A percentile compares a stretch with the other conserved stretches of the same genome.
phyloP scores from a whole-genome alignment of 768 basidiomycete genomes.

The Zangia roseola region DNA sequence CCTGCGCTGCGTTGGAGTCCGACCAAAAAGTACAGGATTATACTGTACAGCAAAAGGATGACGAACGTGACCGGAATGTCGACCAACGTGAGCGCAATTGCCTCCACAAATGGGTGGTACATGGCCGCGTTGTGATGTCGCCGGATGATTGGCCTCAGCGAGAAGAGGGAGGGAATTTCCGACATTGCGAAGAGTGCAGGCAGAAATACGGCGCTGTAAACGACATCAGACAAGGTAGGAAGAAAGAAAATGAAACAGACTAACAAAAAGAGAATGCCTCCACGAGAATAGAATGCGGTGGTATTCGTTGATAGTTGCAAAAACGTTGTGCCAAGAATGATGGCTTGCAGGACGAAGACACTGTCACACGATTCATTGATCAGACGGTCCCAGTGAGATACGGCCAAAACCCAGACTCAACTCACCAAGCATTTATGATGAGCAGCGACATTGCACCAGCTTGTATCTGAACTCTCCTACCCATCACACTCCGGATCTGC shows the following conservation, averaged over 20 bases:
- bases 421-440: conserved; percentile 29
- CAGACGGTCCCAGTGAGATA: background rate
- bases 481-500: conserved; percentile 48
- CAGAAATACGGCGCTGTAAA: conserved; percentile 53
- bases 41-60: conserved; percentile 34
- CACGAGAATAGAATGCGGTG: conserved; percentile 48
- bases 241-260: conserved; percentile 14
- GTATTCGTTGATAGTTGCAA: conserved; percentile 42
- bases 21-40: conserved; percentile 60
- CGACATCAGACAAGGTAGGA: background rate
- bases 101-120: conserved; percentile 51
- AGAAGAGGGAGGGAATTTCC: conserved; percentile 50
- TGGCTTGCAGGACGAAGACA: conserved; percentile 34
- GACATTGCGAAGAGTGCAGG: conserved; percentile 59
- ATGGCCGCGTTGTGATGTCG: conserved; percentile 46
- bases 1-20: conserved; percentile 50
- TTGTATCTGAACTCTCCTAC: conserved; percentile 47
- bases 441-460: conserved; percentile 37
- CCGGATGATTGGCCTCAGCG: conserved; percentile 43
- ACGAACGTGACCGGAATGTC: conserved; percentile 44
- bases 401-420: background rate
- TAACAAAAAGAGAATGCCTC: conserved; percentile 82
- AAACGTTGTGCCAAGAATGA: conserved; percentile 44
- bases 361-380: conserved; percentile 27
- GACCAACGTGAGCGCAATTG: conserved; percentile 45